A percentile compares a stretch with the other conserved stretches of the same genome.
Conservation (phyloP, 208 protist genomes). For the Trypanosoma mega region DNA sequence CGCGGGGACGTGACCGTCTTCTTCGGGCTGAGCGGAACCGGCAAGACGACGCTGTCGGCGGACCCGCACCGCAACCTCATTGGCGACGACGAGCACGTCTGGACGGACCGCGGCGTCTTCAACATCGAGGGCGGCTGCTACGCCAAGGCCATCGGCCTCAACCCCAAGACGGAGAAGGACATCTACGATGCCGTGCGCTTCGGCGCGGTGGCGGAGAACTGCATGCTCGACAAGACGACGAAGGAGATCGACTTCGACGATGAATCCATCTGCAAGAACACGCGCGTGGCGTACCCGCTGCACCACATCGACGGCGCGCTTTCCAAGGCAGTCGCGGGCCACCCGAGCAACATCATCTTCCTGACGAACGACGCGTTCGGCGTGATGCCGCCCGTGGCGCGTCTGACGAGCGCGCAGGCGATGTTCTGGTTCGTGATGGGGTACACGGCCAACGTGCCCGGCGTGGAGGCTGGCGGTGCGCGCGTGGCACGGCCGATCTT, state of each 20-base stretch:
- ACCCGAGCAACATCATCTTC: constrained; percentile 96
- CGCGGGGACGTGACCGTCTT: constrained; percentile 81
- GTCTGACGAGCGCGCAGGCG: constrained; percentile 91
- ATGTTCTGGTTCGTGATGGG: constrained; percentile 95
- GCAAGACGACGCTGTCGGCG: constrained; percentile 93
- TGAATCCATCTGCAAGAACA: constrained; percentile 95
- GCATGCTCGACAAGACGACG: constrained; percentile 55
- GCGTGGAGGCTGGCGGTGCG: constrained; percentile 93
- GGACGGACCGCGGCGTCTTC: constrained; percentile 88
- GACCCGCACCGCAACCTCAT: constrained; percentile 87
- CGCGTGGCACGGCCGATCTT: constrained; percentile 93
- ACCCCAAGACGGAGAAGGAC: constrained; percentile 88
- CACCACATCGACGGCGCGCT: constrained; percentile 93
- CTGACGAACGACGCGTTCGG: constrained; percentile 98
- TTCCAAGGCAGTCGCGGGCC: constrained; percentile 62
- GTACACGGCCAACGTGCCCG: constrained; percentile 94
- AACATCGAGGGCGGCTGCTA: constrained; percentile 95
- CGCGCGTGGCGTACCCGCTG: constrained; percentile 94
- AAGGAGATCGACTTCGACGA: constrained; percentile 93
- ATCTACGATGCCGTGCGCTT: constrained; percentile 91
- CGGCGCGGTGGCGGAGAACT: constrained; percentile 90
- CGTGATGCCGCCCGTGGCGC: constrained; percentile 95
- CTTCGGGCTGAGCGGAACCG: constrained; percentile 91
- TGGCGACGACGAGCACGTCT: constrained; percentile 94
- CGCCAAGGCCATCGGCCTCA: constrained; percentile 90